Base-by-base conservation (phyloP, 2,329 filamentous ascomycete genomes). In the Elsinoe batatas region DNA sequence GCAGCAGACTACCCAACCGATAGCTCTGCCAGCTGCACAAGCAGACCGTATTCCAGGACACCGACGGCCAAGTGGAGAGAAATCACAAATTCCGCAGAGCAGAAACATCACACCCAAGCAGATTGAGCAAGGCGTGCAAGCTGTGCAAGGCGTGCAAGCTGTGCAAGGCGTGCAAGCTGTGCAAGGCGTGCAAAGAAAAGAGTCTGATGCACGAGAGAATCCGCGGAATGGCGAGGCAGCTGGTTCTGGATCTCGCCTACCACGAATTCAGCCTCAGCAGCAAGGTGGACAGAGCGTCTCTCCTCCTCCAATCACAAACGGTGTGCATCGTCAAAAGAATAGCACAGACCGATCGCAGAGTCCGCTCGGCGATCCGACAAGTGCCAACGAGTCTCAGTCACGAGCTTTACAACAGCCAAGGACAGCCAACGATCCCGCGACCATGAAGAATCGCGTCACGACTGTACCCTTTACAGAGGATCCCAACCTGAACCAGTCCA, bases 201-300 rank as follows among this genome's bases (percentile, higher is more conserved):
- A 56, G 17, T 64, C 62, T 32, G 63, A 61, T 22, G 63, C 60
- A 5, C 56, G 57, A 8, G 57, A 61, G 18, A 50, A 40, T 22
- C 67, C 69, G 36, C 65, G 65, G n/a, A 56, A 56, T 26, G 33
- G 37, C 73, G 56, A 73, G 69, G 26, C 74, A 61, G 60, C 71
- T 62, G 64, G 70, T 36, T 66, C 70, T 56, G 74, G 75, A 32
- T 84, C 82, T 43, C 74, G 82, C 58, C 70, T 84, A 58, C 83
- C 82, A 37, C 30, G 47, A 15, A 51, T 51, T 3, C 47, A 51
- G 18, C 20, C 47, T 3, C 35, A 36, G 17, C 47, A 51, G 32
- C 32, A 18, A 12, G 32, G 32, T 15, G 13, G 32, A n/a, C 32
- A 35, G 15, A 44, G 40, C 13, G 40, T 15, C 22, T 55, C 53